phyloP scores from a whole-genome alignment of 1,284 basidiomycete species.

The Mycosarcoma maydis region DNA sequence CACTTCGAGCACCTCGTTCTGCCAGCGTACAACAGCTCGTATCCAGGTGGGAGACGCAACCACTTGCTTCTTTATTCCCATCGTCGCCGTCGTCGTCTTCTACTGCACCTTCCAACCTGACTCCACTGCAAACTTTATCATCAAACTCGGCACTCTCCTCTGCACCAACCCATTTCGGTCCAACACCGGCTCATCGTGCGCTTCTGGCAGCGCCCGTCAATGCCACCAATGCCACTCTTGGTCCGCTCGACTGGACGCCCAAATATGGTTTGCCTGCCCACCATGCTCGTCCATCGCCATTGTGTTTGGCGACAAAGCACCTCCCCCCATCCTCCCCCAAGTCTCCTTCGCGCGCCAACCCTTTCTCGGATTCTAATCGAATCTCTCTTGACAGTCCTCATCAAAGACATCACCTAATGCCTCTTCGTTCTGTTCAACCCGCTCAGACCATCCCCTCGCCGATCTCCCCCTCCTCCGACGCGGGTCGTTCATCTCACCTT shows the following conservation, averaged over 20 bases:
- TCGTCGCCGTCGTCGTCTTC: not conserved
- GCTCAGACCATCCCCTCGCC: constrained; percentile 27
- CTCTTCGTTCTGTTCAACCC: constrained; percentile 28
- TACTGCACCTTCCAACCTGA: not conserved
- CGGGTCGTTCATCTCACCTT: not conserved
- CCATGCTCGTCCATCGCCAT: constrained; percentile 4
- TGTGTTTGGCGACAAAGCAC: not conserved
- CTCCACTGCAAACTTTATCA: not conserved
- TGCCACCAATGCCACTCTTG: constrained; percentile 36
- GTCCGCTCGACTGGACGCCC: constrained; percentile 45
- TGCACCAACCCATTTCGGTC: not conserved
- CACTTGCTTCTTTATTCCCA: constrained; percentile 2
- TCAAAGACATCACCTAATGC: constrained; percentile 17
- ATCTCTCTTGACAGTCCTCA: not conserved
- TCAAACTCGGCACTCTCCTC: not conserved
- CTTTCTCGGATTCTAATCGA: constrained; percentile 1
- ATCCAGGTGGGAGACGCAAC: constrained; percentile 28
- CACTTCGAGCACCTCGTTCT: constrained; percentile 21
- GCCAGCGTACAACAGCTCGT: constrained; percentile 41
- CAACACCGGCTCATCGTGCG: constrained; percentile 8
- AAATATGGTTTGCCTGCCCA: constrained; percentile 27
- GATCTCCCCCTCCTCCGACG: not conserved
- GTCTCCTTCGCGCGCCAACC: constrained; percentile 1
- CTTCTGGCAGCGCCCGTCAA: constrained; percentile 16
- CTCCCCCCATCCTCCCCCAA: not conserved